Evolutionary conservation across 108 stramenopile genomes (phyloP), one percentile per base, ranked within the genome.

Genomic region (Epithemia pelagica): DNA sequence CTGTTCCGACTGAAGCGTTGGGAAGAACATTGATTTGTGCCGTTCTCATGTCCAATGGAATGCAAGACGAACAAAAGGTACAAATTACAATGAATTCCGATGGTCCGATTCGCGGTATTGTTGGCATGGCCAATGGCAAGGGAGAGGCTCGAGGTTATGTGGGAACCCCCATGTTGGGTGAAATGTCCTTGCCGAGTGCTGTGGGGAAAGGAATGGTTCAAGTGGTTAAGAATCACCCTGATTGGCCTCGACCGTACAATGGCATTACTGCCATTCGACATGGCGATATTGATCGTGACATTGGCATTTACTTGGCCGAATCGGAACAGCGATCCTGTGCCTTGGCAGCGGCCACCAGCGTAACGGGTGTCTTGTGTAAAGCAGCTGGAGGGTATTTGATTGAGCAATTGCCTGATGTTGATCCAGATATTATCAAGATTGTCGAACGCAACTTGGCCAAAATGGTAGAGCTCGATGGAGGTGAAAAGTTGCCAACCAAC

Each of bases 201-300:
- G 71, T 94, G 8, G 93, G 93, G 20, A 65, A 72, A 58, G 92
- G 93, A 28, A 71, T 71, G 8, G 74, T 91, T 1, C 87, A 94
- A 68, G 78, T 94, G 1, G 93, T 94, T 28, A 94, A 94, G 61
- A 95, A 91, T 62, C 93, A 95, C 54, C 93, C 93, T 8, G 81
- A 84, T 55, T 95, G 93, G 93, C 83, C 87, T 0, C 81, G 74
- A 21, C 93, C 93, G 23, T 95, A 95, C 75, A 95, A 91, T 77
- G 93, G 93, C 8, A 89, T 95, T 32, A 88, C 90, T 27, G 73
- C 76, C 0, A 86, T 95, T 61, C 66, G 74, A 55, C 80, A 85
- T 68, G 85, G 88, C 23, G 93, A 91, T 69, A 79, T 95, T 66
- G 90, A 90, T 80, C 77, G 88, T 3, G 93, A 95, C 71, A 76